Evolutionary conservation across 148 eudicot genomes (phyloP).

Genomic region (Camellia lanceoleosa): DNA sequence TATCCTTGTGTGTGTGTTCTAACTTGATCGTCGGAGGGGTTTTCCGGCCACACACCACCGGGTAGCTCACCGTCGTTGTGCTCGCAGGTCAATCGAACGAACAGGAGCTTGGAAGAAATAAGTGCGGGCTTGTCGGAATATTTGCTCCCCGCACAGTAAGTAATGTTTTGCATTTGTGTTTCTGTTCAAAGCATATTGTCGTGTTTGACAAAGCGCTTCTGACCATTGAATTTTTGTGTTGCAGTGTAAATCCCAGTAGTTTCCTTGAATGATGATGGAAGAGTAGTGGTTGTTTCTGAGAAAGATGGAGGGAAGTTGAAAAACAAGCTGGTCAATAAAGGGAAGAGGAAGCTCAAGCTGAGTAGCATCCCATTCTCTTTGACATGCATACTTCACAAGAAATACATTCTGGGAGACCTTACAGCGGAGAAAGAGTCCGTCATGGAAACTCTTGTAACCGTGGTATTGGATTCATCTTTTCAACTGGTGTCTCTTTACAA

Average conservation of each 20-base stretch:
- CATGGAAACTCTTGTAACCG: slow-evolving; percentile 74
- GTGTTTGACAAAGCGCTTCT: neutral
- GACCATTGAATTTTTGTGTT: slow-evolving; percentile 12
- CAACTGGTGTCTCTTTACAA: slow-evolving; percentile 80
- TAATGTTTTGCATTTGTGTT: neutral
- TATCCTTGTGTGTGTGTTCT: too few species aligned
- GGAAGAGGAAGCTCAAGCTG: slow-evolving; percentile 70
- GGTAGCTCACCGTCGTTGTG: too few species aligned
- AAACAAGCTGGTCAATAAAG: slow-evolving; percentile 72
- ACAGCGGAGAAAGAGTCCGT: slow-evolving; percentile 83
- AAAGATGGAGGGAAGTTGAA: slow-evolving; percentile 48
- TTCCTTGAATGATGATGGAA: slow-evolving; percentile 83
- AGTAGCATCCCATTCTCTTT: slow-evolving; percentile 59
- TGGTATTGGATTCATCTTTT: slow-evolving; percentile 62
- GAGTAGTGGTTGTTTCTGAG: slow-evolving; percentile 62
- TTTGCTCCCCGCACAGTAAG: too few species aligned
- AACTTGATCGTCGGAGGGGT: too few species aligned
- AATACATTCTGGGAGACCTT: slow-evolving; percentile 82
- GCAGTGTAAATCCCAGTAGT: slow-evolving; percentile 89
- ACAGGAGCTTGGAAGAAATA: too few species aligned
- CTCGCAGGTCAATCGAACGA: too few species aligned
- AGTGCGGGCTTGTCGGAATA: too few species aligned
- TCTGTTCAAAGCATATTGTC: neutral
- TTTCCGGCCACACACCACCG: too few species aligned
- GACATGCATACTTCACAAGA: slow-evolving; percentile 84